phyloP scores from a whole-genome alignment of 306 rosid species.

The Cyclanthera cordifolia region DNA sequence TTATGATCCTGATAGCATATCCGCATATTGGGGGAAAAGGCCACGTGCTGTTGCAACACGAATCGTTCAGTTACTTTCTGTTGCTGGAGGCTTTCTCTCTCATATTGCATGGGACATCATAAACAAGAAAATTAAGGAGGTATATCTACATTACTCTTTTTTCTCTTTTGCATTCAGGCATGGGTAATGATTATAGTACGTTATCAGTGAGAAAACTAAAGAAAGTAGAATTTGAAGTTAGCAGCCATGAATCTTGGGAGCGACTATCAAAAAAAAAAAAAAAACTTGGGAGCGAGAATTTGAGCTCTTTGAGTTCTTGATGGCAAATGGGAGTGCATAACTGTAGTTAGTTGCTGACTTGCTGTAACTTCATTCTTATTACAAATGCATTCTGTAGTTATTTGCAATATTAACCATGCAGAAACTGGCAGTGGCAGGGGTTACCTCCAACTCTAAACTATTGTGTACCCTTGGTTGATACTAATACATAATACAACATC shows the following conservation, averaged over 20 bases:
- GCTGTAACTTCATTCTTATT: no score
- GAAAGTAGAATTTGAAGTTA: neutral
- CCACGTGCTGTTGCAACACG: conserved; percentile 91
- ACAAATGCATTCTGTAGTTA: no score
- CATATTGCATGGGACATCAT: conserved; percentile 61
- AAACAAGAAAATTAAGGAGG: conserved; percentile 87
- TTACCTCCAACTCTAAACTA: no score
- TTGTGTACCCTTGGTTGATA: no score
- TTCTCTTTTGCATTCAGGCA: neutral
- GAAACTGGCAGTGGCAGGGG: no score
- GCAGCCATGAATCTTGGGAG: neutral
- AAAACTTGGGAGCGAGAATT: no score
- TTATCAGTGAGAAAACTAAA: neutral
- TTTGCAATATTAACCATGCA: no score
- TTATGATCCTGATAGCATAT: conserved; percentile 73
- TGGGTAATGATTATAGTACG: neutral
- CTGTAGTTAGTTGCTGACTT: no score
- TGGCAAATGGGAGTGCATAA: no score
- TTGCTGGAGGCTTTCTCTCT: conserved; percentile 94
- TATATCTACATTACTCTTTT: conserved; percentile 15
- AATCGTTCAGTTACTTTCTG: conserved; percentile 69
- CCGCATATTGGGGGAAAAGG: conserved; percentile 94
- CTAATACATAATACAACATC: no score
- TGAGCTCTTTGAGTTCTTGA: no score
- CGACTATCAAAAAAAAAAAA: no score